These are phyloP conservation scores for Begonia masoniana DNA, from an alignment of 306 rosid genomes.

Conservation along the genomic window DNA sequence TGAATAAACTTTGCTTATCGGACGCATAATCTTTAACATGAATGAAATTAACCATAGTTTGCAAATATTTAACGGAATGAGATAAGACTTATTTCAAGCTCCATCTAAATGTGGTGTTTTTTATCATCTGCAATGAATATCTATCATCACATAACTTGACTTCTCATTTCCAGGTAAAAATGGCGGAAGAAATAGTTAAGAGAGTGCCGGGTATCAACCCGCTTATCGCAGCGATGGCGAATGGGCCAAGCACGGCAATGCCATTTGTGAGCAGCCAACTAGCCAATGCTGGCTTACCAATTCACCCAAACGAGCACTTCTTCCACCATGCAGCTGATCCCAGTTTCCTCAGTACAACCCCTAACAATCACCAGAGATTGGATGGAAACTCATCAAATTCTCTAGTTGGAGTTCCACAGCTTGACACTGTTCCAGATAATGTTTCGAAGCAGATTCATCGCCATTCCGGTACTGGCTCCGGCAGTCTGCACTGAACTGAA, in stretches of 20 bases:
- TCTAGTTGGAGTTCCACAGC: slow-evolving; percentile 16
- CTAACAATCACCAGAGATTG: slow-evolving; percentile 20
- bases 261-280: slow-evolving; percentile 11
- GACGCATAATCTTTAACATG: no score
- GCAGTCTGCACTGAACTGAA: no score
- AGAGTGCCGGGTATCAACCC: slow-evolving; percentile 40
- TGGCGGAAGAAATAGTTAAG: slow-evolving; percentile 46
- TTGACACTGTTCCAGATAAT: no score
- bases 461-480: no score
- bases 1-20: no score
- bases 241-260: slow-evolving; percentile 14
- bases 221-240: slow-evolving; percentile 28
- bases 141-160: no score
- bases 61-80: no score
- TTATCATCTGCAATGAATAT: no score
- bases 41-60: no score
- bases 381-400: slow-evolving; percentile 13
- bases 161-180: slow-evolving; percentile 29
- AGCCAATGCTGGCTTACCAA: slow-evolving; percentile 12
- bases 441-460: no score
- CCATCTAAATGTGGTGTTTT: no score
- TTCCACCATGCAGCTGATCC: slow-evolving; percentile 24
- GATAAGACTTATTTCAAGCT: no score
- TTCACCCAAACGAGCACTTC: slow-evolving; percentile 26
- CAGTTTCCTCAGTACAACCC: slow-evolving; percentile 8